These are phyloP conservation scores for Hysterium pulicare DNA, from an alignment of 2,329 filamentous ascomycete genomes.

Conservation along the genomic window DNA sequence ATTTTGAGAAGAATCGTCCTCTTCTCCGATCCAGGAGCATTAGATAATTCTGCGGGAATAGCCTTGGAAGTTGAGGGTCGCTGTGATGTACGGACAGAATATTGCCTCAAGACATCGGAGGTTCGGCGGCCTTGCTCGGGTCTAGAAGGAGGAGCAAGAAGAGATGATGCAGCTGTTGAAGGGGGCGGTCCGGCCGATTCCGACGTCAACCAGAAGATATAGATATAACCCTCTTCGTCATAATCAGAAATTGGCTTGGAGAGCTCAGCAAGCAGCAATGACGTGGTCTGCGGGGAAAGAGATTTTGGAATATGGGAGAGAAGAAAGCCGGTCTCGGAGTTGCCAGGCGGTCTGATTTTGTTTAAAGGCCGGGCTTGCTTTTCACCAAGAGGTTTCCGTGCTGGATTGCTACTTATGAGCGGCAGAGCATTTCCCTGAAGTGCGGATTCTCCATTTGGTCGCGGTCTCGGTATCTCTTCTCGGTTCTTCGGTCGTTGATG, in stretches of 20 bases:
- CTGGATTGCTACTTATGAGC: conserved; percentile 14
- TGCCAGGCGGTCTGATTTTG: conserved; percentile 10
- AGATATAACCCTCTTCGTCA: conserved; percentile 86
- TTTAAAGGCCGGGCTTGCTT: conserved; percentile 23
- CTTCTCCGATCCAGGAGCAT: conserved; percentile 10
- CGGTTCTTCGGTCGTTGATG: background rate
- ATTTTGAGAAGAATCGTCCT: conserved; percentile 67
- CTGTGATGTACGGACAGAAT: conserved; percentile 21
- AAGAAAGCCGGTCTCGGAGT: conserved; percentile 41
- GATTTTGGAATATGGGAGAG: conserved; percentile 67
- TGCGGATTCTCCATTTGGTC: conserved; percentile 6
- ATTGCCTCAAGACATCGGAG: conserved; percentile 32
- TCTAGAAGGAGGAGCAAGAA: conserved; percentile 54
- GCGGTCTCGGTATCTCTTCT: conserved; percentile 9
- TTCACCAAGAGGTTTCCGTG: conserved; percentile 23
- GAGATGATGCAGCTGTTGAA: conserved; percentile 42
- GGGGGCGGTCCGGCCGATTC: conserved; percentile 56
- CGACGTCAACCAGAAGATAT: conserved; percentile 92
- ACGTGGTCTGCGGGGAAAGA: conserved; percentile 65
- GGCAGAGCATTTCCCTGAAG: conserved; percentile 8
- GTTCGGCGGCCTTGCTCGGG: conserved; percentile 26
- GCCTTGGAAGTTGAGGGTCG: conserved; percentile 6
- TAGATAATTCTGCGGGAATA: conserved; percentile 15
- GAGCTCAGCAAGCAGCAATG: conserved; percentile 72
- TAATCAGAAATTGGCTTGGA: conserved; percentile 67